Evolutionary conservation across 176 grass and related monocot species (phyloP).

Genomic region (Triticum turgidum): DNA sequence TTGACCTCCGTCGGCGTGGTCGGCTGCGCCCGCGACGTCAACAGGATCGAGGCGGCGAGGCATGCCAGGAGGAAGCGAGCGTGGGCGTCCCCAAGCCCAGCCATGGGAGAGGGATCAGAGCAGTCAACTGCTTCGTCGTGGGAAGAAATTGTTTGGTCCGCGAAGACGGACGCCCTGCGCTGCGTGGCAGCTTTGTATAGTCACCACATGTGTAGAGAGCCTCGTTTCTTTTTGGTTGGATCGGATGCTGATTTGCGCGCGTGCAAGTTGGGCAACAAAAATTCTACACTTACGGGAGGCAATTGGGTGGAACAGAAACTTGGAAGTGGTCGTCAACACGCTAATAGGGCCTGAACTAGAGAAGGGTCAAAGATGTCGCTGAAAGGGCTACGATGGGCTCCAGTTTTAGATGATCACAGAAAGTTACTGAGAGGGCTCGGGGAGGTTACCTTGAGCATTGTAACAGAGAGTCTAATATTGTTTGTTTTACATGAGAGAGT

Average conservation of each 20-base stretch:
- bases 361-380: no score
- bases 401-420: no score
- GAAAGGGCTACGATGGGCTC: no score
- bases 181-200: not conserved
- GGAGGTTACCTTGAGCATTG: no score
- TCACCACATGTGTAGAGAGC: not conserved
- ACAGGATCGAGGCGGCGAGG: not conserved
- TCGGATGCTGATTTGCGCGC: not conserved
- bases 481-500: no score
- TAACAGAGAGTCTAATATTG: no score
- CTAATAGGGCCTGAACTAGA: no score
- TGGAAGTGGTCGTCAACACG: not conserved
- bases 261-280: not conserved
- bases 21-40: not conserved
- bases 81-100: not conserved
- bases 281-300: no score
- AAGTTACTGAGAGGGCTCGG: no score
- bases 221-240: not conserved
- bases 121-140: not conserved
- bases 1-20: conserved; percentile 13
- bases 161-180: not conserved
- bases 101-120: conserved; percentile 14
- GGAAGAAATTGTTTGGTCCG: not conserved
- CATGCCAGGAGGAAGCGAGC: not conserved
- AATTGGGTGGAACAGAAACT: not conserved